These are phyloP conservation scores for Penicillium sp. DNA, from an alignment of 2,329 filamentous ascomycete genomes.

Conservation along the genomic window DNA sequence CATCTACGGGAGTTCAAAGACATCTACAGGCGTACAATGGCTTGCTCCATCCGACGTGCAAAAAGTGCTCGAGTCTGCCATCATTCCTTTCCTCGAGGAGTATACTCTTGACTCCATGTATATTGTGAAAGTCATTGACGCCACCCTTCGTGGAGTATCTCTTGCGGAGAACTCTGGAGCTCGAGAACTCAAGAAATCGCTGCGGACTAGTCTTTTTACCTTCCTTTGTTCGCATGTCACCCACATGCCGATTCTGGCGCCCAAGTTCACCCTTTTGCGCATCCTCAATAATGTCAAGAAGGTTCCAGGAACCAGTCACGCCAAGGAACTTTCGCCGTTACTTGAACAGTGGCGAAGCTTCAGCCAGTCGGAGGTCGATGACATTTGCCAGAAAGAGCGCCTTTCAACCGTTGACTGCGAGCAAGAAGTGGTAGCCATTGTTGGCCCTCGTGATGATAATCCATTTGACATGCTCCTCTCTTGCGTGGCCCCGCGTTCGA, in stretches of 20 bases:
- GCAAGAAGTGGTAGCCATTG: conserved; percentile 46
- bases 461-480: conserved; percentile 51
- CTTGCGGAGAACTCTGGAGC: conserved; percentile 33
- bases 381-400: conserved; percentile 46
- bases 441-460: conserved; percentile 53
- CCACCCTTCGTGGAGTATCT: conserved; percentile 50
- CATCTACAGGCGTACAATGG: conserved; percentile 47
- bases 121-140: conserved; percentile 58
- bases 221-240: conserved; percentile 70
- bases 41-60: conserved; percentile 53
- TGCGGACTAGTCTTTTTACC: conserved; percentile 59
- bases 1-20: conserved; percentile 58
- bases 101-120: conserved; percentile 73
- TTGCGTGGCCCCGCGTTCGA: conserved; percentile 43
- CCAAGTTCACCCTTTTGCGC: conserved; percentile 67
- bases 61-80: conserved; percentile 58
- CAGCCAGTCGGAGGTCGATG: conserved; percentile 45
- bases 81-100: conserved; percentile 77
- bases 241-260: conserved; percentile 59
- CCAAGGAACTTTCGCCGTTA: conserved; percentile 68
- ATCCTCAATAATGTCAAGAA: conserved; percentile 67
- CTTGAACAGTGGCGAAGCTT: conserved; percentile 63
- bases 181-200: conserved; percentile 56
- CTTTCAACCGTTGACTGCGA: conserved; percentile 47
- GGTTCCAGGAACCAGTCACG: conserved; percentile 65